Percentiles rank a stretch among this genome's conserved stretches.
phyloP scores from a whole-genome alignment of 1,284 basidiomycete genomes.

The Tylopilus sp. region DNA sequence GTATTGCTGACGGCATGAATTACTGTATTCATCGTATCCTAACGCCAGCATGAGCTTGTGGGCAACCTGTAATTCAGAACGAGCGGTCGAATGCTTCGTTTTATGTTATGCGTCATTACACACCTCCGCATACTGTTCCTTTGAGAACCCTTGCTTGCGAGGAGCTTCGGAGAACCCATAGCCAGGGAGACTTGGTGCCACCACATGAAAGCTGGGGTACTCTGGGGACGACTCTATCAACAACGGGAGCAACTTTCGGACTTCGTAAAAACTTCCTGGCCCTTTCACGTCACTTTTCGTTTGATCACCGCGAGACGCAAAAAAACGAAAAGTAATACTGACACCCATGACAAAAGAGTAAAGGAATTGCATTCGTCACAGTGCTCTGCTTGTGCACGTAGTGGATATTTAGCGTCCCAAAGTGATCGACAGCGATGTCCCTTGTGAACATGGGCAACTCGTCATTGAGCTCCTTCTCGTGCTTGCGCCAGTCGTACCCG shows the following conservation, averaged over 20 bases:
- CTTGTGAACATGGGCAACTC: slow-evolving; percentile 42
- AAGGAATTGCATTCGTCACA: slow-evolving; percentile 37
- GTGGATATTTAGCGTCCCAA: slow-evolving; percentile 39
- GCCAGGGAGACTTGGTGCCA: slow-evolving; percentile 49
- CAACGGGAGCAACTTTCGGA: slow-evolving; percentile 49
- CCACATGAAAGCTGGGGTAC: slow-evolving; percentile 55
- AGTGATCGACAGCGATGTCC: slow-evolving; percentile 37
- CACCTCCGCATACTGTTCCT: slow-evolving; percentile 40
- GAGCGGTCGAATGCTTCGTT: background rate
- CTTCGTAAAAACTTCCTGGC: slow-evolving; percentile 58
- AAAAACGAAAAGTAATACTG: slow-evolving; percentile 14
- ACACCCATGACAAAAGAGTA: slow-evolving; percentile 48
- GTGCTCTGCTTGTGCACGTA: slow-evolving; percentile 40
- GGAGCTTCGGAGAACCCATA: slow-evolving; percentile 50
- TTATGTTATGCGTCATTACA: background rate
- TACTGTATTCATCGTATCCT: slow-evolving; percentile 52
- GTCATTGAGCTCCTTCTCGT: slow-evolving; percentile 39
- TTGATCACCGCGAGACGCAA: background rate
- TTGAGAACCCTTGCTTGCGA: slow-evolving; percentile 35
- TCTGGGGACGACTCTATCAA: slow-evolving; percentile 39
- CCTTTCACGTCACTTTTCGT: slow-evolving; percentile 35
- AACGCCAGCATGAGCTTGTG: slow-evolving; percentile 51
- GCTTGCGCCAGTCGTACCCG: slow-evolving; percentile 41
- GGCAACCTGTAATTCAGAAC: slow-evolving; percentile 16
- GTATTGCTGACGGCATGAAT: slow-evolving; percentile 1